Conservation (phyloP, 441 rosid species). For the Gossypium lobatum region DNA sequence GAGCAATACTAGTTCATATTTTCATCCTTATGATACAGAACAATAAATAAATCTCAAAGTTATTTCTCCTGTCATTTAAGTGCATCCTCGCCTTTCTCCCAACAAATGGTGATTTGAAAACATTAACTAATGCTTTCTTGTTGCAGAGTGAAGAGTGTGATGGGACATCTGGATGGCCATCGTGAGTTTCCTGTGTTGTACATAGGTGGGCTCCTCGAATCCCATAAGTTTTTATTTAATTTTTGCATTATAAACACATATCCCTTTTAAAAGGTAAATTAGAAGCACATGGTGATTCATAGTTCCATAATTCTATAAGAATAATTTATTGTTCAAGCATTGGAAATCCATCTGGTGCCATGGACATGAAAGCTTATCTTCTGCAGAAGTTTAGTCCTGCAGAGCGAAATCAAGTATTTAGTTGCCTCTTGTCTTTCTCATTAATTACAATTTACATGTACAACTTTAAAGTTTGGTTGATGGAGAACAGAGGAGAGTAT, state of each 20-base stretch:
- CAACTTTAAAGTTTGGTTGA: background rate
- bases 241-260: background rate
- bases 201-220: conserved; percentile 43
- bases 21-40: background rate
- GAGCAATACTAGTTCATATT: background rate
- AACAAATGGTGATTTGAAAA: conserved; percentile 1
- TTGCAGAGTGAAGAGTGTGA: conserved; percentile 69
- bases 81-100: background rate
- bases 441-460: background rate
- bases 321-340: conserved; percentile 41
- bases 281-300: too few relatives aligned
- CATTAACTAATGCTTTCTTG: conserved; percentile 3
- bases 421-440: background rate
- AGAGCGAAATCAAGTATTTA: conserved; percentile 51
- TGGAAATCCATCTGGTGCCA: conserved; percentile 78
- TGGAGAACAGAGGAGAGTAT: too few relatives aligned
- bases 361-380: conserved; percentile 92
- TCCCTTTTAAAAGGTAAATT: background rate
- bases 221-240: background rate
- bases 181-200: conserved; percentile 71
- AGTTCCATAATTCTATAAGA: background rate
- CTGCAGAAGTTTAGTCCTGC: conserved; percentile 66
- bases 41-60: background rate
- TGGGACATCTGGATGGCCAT: conserved; percentile 67
- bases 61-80: background rate